Conservation (phyloP, 2,329 filamentous ascomycete species). For the Phaeoacremonium minimum region DNA sequence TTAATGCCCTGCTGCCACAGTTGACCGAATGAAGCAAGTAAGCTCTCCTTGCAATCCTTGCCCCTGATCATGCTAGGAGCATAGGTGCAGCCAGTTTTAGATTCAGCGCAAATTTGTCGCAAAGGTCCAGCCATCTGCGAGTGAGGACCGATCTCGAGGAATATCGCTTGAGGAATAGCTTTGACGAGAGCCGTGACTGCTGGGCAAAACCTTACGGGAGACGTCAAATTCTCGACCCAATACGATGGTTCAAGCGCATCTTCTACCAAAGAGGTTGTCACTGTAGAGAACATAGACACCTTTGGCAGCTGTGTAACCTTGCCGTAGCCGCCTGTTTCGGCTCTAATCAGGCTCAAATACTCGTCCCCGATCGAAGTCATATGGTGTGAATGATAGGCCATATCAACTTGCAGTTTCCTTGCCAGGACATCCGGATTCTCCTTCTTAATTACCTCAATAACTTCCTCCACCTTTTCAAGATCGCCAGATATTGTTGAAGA, state of each 20-base stretch:
- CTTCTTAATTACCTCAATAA: not conserved
- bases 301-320: not conserved
- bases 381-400: conserved; percentile 11
- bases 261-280: not conserved
- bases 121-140: conserved; percentile 6
- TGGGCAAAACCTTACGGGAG: conserved; percentile 2
- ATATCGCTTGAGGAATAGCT: not conserved
- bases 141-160: conserved; percentile 10
- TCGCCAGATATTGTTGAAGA: conserved; percentile 5
- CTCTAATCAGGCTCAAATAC: not conserved
- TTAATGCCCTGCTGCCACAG: not conserved
- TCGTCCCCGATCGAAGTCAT: conserved; percentile 3
- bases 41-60: not conserved
- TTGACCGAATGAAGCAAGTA: not conserved
- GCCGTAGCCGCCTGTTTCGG: not conserved
- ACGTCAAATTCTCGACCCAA: conserved; percentile 7
- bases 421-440: not conserved
- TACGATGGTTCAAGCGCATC: not conserved
- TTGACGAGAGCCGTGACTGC: not conserved
- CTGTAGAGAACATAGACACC: not conserved
- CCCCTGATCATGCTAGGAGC: not conserved
- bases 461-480: not conserved
- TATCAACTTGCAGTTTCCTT: conserved; percentile 9
- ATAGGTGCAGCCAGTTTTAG: not conserved
- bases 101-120: conserved; percentile 5